A percentile compares a stretch with the other conserved stretches of the same genome.
phyloP scores from a whole-genome alignment of 768 basidiomycete genomes.

The Naganishia friedmannii region DNA sequence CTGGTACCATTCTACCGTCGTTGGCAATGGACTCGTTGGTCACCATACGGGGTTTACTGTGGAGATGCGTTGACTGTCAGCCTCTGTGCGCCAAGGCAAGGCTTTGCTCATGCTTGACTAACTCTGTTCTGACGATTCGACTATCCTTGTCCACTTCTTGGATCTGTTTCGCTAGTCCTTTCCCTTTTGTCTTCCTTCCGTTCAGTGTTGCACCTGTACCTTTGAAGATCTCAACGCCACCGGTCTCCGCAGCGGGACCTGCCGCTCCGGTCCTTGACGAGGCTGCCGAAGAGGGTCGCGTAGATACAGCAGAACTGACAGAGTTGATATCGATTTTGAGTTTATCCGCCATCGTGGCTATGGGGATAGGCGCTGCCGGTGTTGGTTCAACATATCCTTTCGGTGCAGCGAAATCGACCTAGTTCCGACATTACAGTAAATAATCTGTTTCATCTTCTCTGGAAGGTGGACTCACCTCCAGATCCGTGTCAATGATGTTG shows the following conservation, averaged over 20 bases:
- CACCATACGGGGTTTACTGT: conserved; percentile 76
- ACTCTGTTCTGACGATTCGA: conserved; percentile 91
- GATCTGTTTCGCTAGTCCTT: conserved; percentile 77
- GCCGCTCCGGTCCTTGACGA: conserved; percentile 67
- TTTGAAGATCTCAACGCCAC: conserved; percentile 75
- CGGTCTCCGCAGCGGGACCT: conserved; percentile 28
- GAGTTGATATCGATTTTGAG: conserved; percentile 74
- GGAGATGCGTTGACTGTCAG: not conserved
- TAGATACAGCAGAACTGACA: conserved; percentile 57
- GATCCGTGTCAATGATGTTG: conserved; percentile 85
- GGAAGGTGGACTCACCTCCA: conserved; percentile 60
- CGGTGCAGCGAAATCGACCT: conserved; percentile 90
- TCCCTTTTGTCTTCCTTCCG: conserved; percentile 91
- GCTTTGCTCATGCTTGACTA: conserved; percentile 48
- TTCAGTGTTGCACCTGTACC: conserved; percentile 86
- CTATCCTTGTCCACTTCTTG: conserved; percentile 75
- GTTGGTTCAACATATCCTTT: conserved; percentile 78
- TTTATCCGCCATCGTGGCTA: conserved; percentile 91
- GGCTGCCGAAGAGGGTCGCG: conserved; percentile 65
- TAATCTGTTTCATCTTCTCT: too few species aligned
- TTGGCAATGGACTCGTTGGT: conserved; percentile 74
- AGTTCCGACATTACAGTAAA: not conserved
- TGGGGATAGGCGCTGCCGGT: conserved; percentile 68
- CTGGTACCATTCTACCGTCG: conserved; percentile 72
- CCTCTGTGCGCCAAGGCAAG: not conserved